Conservation (phyloP, 2,329 filamentous ascomycete genomes). For the Tolypocladium endophyticum region DNA sequence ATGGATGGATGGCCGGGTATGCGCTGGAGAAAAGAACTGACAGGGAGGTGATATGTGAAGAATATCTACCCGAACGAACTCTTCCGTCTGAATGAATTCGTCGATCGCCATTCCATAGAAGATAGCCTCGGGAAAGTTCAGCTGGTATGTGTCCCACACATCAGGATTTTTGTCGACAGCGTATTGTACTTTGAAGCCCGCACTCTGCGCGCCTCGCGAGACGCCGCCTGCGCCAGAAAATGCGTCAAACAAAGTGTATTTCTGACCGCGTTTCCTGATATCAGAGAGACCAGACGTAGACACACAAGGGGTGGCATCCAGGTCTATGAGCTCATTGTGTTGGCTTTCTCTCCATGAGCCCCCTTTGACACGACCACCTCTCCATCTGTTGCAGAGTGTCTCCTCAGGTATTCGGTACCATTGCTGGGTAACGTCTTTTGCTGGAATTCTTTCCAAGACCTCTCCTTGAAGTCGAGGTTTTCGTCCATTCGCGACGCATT, state of each 20-base stretch:
- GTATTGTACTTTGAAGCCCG: slow-evolving; percentile 48
- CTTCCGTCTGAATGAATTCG: slow-evolving; percentile 32
- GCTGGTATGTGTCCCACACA: slow-evolving; percentile 46
- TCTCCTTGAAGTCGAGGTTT: slow-evolving; percentile 22
- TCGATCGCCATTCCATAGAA: slow-evolving; percentile 38
- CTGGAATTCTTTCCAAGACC: slow-evolving; percentile 19
- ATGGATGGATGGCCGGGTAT: slow-evolving; percentile 56
- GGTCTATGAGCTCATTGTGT: not conserved
- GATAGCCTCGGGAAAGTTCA: slow-evolving; percentile 44
- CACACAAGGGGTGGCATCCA: not conserved
- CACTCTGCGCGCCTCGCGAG: slow-evolving; percentile 49
- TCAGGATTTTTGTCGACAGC: slow-evolving; percentile 52
- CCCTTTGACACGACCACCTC: slow-evolving; percentile 15
- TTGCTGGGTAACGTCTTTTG: slow-evolving; percentile 16
- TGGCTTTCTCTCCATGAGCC: slow-evolving; percentile 16
- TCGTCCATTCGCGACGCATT: slow-evolving; percentile 12
- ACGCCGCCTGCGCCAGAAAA: slow-evolving; percentile 67
- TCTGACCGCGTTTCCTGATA: slow-evolving; percentile 20
- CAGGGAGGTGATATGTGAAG: slow-evolving; percentile 71
- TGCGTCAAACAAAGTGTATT: slow-evolving; percentile 59
- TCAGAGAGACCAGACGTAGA: not conserved
- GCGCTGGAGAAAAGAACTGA: slow-evolving; percentile 62
- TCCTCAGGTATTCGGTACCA: slow-evolving; percentile 20
- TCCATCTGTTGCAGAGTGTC: slow-evolving; percentile 21
- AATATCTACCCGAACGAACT: slow-evolving; percentile 46